Percentiles rank a stretch among this genome's conserved stretches.
These are phyloP conservation scores for Trichocomaceae sp. DNA, from an alignment of 2,329 filamentous ascomycete species.

Conservation along the genomic window DNA sequence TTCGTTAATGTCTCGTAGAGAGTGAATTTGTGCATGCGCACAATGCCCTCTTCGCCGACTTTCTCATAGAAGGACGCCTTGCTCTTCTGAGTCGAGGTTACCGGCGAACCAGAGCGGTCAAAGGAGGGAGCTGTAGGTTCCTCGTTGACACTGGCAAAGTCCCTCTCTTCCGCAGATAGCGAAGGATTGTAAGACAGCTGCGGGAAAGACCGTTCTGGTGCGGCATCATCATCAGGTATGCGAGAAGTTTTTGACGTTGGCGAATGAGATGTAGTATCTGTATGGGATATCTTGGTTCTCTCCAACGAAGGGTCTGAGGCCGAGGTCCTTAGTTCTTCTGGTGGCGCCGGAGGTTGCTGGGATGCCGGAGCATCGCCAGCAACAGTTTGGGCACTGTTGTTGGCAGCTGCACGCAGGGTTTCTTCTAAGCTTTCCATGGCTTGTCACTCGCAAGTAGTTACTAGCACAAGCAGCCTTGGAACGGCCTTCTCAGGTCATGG, in stretches of 20 bases:
- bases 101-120: slow-evolving; percentile 34
- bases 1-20: slow-evolving; percentile 89
- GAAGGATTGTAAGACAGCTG: slow-evolving; percentile 26
- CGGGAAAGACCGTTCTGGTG: slow-evolving; percentile 7
- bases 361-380: slow-evolving; percentile 19
- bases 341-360: slow-evolving; percentile 14
- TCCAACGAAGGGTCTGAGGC: slow-evolving; percentile 8
- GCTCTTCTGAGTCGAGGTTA: slow-evolving; percentile 33
- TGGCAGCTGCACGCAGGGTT: slow-evolving; percentile 22
- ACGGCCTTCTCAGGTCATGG: background rate
- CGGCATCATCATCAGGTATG: background rate
- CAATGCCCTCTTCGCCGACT: slow-evolving; percentile 42
- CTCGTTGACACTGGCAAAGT: slow-evolving; percentile 36
- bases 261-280: background rate
- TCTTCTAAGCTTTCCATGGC: slow-evolving; percentile 38
- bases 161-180: slow-evolving; percentile 26
- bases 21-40: slow-evolving; percentile 90
- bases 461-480: too few relatives aligned
- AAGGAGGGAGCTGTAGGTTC: slow-evolving; percentile 42
- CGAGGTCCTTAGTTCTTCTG: slow-evolving; percentile 7
- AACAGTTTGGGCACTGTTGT: slow-evolving; percentile 20
- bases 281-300: background rate
- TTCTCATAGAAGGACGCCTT: slow-evolving; percentile 30
- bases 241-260: background rate
- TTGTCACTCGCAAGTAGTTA: too few relatives aligned